Evolutionary conservation across 2,329 filamentous ascomycete species (phyloP), one percentile per base, ranked within the genome.

Genomic region (Trichoderma koningiopsis): DNA sequence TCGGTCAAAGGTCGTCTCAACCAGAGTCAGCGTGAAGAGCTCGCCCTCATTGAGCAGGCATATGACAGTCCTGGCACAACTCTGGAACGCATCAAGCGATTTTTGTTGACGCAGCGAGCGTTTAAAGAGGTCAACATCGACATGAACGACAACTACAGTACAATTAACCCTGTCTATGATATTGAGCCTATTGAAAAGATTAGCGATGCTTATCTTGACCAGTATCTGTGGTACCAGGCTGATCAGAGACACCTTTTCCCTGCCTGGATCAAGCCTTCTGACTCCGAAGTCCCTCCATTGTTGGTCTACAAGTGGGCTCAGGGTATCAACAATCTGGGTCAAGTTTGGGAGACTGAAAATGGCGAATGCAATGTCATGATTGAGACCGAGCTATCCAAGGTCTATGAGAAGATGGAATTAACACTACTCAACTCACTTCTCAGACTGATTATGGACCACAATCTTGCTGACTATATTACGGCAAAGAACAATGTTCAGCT

Each of bases 61-160:
- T 99, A 99, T 75, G 96, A 99, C 78, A 97, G 94, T 71, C 96
- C 96, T 2, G 96, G 96, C 70, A 99, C 96, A 1, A 98, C 96
- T 0, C 81, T 99, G 69, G 95, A 97, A 72, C 88, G 96, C 70
- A 99, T 99, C 83, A 99, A 99, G 85, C 92, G 96, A 60, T 98
- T 98, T 85, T 84, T 99, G 72, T 88, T 99, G 56, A 99, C 96
- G 0, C 96, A 99, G 78, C 89, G 96, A 79, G 96, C 96, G 1
- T 99, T 99, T 87, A 99, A 99, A 82, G 96, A 99, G 81, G 96
- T 99, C 56, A 96, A 95, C 68, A 99, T 99, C 74, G 96, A 99
- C 78, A 99, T 99, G 96, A 99, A 99, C 79, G 96, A 99, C 83
- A 99, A 99, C 77, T 99, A 99, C 83, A 98, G 90, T 84, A 95